Conservation (phyloP, 169 alveolate species). For the Amoebophrya sp. region DNA sequence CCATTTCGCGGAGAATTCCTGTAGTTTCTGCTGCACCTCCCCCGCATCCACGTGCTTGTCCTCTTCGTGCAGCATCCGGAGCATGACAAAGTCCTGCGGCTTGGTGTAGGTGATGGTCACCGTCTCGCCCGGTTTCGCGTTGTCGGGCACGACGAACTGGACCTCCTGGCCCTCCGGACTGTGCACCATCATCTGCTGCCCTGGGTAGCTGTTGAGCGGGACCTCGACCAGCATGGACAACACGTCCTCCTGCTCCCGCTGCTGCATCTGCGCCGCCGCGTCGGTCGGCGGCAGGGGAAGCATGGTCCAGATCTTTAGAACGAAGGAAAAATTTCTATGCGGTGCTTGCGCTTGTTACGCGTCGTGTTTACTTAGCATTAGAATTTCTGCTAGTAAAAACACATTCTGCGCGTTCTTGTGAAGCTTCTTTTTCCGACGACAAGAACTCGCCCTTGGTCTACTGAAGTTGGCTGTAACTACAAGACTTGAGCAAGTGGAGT, state of each 20-base stretch:
- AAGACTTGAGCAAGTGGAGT: no score
- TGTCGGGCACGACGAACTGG: neutral
- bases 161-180: neutral
- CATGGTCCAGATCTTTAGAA: neutral
- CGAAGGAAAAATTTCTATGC: no score
- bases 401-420: no score
- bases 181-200: neutral
- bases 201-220: neutral
- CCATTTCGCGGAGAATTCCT: neutral
- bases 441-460: no score
- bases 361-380: no score
- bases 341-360: no score
- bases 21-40: neutral
- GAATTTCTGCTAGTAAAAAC: no score
- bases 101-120: neutral
- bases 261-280: neutral
- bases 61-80: neutral
- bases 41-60: neutral
- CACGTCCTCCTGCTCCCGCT: neutral
- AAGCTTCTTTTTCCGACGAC: no score
- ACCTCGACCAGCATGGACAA: neutral
- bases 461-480: no score
- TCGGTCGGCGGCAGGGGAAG: neutral
- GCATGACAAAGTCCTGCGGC: neutral
- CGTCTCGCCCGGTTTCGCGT: neutral